Evolutionary conservation across 192 early-diverging fungal genomes (phyloP).

Genomic region (Helicostylum pulchrum): DNA sequence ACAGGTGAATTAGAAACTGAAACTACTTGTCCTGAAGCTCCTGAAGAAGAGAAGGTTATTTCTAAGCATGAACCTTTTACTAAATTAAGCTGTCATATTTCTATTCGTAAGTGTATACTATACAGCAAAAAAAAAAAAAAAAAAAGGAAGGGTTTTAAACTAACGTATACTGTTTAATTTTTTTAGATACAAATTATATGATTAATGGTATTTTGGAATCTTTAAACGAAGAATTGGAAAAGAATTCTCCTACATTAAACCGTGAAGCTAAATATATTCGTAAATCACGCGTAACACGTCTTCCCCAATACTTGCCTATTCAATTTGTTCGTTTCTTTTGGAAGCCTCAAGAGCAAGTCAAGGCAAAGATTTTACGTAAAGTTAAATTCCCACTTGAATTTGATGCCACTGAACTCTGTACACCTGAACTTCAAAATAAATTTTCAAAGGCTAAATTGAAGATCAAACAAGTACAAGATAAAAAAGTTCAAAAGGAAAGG

Average conservation of each 20-base stretch:
- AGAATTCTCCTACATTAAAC: constrained; percentile 78
- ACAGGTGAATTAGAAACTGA: constrained; percentile 51
- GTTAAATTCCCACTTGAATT: constrained; percentile 94
- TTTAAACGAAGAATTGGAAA: constrained; percentile 84
- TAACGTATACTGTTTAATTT: background rate
- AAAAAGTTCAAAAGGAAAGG: constrained; percentile 50
- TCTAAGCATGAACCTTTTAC: constrained; percentile 63
- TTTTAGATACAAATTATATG: constrained; percentile 72
- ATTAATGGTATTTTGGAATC: constrained; percentile 62
- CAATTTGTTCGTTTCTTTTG: constrained; percentile 96
- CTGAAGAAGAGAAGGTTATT: constrained; percentile 62
- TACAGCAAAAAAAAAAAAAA: background rate
- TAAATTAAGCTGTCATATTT: constrained; percentile 76
- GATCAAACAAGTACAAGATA: constrained; percentile 74
- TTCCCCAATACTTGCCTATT: constrained; percentile 87
- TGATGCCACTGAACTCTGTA: constrained; percentile 85
- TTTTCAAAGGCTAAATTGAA: constrained; percentile 59
- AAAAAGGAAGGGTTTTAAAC: background rate
- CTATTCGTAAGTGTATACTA: constrained; percentile 37
- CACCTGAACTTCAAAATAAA: constrained; percentile 75
- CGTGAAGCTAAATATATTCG: constrained; percentile 80
- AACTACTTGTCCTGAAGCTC: constrained; percentile 74
- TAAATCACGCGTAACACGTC: constrained; percentile 69
- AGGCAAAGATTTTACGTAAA: constrained; percentile 92
- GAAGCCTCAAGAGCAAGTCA: constrained; percentile 74